Percentiles rank a stretch among this genome's conserved stretches.
These are phyloP conservation scores for Leptodermis oblonga DNA, from an alignment of 257 asterid genomes.

Conservation along the genomic window DNA sequence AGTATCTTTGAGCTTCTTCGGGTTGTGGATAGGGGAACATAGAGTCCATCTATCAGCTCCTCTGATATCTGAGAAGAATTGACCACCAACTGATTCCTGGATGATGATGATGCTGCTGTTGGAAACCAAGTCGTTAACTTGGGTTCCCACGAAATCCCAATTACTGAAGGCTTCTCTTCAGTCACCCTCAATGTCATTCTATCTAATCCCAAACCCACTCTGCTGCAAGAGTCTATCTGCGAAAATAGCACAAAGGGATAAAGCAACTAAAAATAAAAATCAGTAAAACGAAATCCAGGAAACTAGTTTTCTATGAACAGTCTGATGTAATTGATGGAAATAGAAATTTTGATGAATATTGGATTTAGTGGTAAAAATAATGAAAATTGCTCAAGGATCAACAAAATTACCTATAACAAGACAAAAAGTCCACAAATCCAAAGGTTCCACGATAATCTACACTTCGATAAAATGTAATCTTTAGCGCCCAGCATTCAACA, in stretches of 20 bases:
- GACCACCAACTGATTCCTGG: background rate
- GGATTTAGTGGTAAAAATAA: too few species aligned
- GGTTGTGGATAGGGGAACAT: conserved; percentile 63
- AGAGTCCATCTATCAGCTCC: conserved; percentile 76
- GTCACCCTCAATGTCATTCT: conserved; percentile 9
- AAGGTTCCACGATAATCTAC: too few species aligned
- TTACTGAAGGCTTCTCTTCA: conserved; percentile 13
- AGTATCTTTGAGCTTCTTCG: conserved; percentile 71
- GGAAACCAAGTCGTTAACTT: conserved; percentile 36
- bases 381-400: too few species aligned
- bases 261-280: too few species aligned
- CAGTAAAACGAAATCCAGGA: too few species aligned
- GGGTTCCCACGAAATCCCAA: conserved; percentile 81
- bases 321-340: too few species aligned
- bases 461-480: too few species aligned
- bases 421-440: too few species aligned
- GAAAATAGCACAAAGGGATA: background rate
- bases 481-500: too few species aligned
- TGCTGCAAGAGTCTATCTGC: background rate
- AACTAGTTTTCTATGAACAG: too few species aligned
- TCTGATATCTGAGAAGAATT: conserved; percentile 30
- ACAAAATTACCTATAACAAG: too few species aligned
- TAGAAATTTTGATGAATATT: too few species aligned
- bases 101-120: conserved; percentile 4
- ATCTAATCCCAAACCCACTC: background rate